A percentile compares a stretch with the other conserved stretches of the same genome.
These are phyloP conservation scores for Neonectria coccinea DNA, from an alignment of 2,329 filamentous ascomycete genomes.

Conservation along the genomic window DNA sequence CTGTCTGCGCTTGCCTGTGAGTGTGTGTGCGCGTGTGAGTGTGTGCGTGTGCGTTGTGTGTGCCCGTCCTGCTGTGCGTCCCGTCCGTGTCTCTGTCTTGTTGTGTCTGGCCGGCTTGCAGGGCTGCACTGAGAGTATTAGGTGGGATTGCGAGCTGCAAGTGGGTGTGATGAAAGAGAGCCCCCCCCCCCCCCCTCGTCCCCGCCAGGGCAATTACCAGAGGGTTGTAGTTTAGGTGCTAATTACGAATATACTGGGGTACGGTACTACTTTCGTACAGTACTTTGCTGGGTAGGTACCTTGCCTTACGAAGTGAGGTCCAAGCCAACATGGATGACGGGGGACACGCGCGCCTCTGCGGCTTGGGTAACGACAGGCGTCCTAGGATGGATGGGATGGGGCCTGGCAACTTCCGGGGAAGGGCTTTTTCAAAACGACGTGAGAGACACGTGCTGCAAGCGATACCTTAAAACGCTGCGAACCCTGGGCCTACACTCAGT, in stretches of 20 bases:
- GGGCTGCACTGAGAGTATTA: background rate
- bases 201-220: background rate
- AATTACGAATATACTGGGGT: background rate
- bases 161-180: background rate
- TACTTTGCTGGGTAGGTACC: background rate
- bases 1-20: background rate
- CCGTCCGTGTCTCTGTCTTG: background rate
- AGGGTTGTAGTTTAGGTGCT: background rate
- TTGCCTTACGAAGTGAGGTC: background rate
- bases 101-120: background rate
- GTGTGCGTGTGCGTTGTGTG: background rate
- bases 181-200: background rate
- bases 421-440: background rate
- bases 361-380: constrained; percentile 3
- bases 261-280: background rate
- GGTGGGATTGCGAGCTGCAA: background rate
- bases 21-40: background rate
- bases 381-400: background rate
- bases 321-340: constrained; percentile 33
- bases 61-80: background rate
- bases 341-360: constrained; percentile 12
- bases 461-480: background rate
- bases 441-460: background rate
- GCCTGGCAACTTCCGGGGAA: background rate
- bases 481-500: background rate